Conservation (phyloP, 139 green algal genomes). For the Trebouxia sp. region DNA sequence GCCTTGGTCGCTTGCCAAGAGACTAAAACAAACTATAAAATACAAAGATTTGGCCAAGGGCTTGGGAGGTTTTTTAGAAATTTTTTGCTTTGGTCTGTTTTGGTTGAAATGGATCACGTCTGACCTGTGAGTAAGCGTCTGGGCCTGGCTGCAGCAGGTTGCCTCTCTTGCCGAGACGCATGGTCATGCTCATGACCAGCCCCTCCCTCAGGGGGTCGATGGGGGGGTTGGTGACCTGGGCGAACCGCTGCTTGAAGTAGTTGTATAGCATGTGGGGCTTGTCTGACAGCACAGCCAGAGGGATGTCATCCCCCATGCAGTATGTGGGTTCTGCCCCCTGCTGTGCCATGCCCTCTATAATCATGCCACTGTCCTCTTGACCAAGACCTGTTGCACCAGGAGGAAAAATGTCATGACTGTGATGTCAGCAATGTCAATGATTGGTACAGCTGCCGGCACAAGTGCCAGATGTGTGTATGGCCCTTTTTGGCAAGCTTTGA, state of each 20-base stretch:
- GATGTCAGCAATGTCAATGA: background rate
- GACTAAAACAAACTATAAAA: too few species aligned
- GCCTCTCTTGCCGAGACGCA: conserved; percentile 90
- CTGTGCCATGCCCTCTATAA: conserved; percentile 95
- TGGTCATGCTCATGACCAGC: conserved; percentile 97
- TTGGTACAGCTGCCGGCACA: background rate
- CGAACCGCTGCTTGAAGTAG: conserved; percentile 99
- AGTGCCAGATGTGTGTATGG: background rate
- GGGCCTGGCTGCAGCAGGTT: conserved; percentile 90
- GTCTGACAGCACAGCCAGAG: conserved; percentile 90
- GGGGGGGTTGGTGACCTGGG: conserved; percentile 99
- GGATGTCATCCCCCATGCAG: conserved; percentile 99
- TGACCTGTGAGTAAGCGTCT: conserved; percentile 76
- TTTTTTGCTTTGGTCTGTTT: too few species aligned
- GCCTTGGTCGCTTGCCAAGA: too few species aligned
- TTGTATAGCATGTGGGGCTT: conserved; percentile 92
- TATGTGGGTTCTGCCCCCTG: conserved; percentile 94
- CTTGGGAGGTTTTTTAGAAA: too few species aligned
- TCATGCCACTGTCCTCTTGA: conserved; percentile 93
- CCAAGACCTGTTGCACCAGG: conserved; percentile 62
- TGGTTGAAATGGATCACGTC: too few species aligned
- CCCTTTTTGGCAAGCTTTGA: background rate
- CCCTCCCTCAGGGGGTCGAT: conserved; percentile 99
- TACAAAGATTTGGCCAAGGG: too few species aligned
- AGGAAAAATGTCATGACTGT: background rate